These are phyloP conservation scores for Maudiozyma humilis DNA, from an alignment of 1,139 yeast species.

Conservation along the genomic window DNA sequence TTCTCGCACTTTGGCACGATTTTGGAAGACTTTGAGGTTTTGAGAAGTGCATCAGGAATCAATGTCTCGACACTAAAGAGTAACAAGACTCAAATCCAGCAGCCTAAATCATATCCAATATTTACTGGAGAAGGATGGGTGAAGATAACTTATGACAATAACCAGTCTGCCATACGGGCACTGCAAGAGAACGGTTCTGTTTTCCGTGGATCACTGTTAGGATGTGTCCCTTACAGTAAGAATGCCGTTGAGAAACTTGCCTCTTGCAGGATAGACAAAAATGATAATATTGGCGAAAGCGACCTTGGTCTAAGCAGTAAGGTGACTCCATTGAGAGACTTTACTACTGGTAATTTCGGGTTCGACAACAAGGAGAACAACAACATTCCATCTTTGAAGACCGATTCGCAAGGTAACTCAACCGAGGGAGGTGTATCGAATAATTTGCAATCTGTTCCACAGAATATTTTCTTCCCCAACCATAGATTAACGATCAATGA, in stretches of 20 bases:
- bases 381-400: not conserved
- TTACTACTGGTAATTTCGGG: not conserved
- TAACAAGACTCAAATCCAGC: constrained; percentile 11
- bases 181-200: constrained; percentile 72
- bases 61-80: constrained; percentile 20
- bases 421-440: constrained; percentile 7
- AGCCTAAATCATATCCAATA: constrained; percentile 44
- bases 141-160: constrained; percentile 70
- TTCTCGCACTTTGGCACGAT: constrained; percentile 77
- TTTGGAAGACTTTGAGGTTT: constrained; percentile 59
- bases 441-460: constrained; percentile 11
- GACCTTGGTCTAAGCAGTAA: constrained; percentile 4
- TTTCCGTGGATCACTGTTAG: constrained; percentile 62
- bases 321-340: constrained; percentile 1
- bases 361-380: not conserved
- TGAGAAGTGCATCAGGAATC: constrained; percentile 28
- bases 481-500: constrained; percentile 24
- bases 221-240: constrained; percentile 65
- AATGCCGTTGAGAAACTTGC: constrained; percentile 56
- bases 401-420: not conserved
- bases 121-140: constrained; percentile 86
- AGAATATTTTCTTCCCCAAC: constrained; percentile 7
- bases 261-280: constrained; percentile 43
- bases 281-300: constrained; percentile 47
- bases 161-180: constrained; percentile 73